phyloP scores from a whole-genome alignment of 805 yeast species.

The Metschnikowia cubensis region DNA sequence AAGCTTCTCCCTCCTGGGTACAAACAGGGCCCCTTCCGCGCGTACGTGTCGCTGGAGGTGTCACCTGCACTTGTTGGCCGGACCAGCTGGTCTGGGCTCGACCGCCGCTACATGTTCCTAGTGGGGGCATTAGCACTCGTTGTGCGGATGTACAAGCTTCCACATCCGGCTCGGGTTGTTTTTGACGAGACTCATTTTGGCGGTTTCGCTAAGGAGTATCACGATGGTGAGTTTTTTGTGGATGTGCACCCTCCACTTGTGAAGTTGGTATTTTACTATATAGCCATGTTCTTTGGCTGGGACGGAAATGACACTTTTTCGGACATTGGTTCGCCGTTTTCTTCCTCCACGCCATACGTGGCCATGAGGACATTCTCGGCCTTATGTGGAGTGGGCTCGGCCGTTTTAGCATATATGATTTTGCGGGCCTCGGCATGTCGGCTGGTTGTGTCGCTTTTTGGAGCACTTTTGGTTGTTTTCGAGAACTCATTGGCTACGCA shows the following conservation, averaged over 20 bases:
- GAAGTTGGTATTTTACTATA: slow-evolving; percentile 52
- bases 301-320: slow-evolving; percentile 39
- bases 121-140: slow-evolving; percentile 20
- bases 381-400: slow-evolving; percentile 48
- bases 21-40: slow-evolving; percentile 28
- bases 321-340: slow-evolving; percentile 40
- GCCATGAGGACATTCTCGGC: slow-evolving; percentile 58
- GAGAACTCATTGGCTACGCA: slow-evolving; percentile 67
- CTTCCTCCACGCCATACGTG: slow-evolving; percentile 41
- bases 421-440: slow-evolving; percentile 55
- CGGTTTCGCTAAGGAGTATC: slow-evolving; percentile 40
- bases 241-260: slow-evolving; percentile 75
- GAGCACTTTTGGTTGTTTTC: slow-evolving; percentile 48
- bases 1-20: slow-evolving; percentile 22
- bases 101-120: slow-evolving; percentile 3
- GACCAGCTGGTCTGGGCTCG: slow-evolving; percentile 16
- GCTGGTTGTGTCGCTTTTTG: slow-evolving; percentile 45
- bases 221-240: slow-evolving; percentile 57
- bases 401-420: slow-evolving; percentile 51
- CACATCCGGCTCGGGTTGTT: slow-evolving; percentile 38
- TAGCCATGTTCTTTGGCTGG: slow-evolving; percentile 51
- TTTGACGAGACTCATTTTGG: slow-evolving; percentile 47
- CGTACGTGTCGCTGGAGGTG: slow-evolving; percentile 25
- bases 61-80: slow-evolving; percentile 14
- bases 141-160: slow-evolving; percentile 31